Conservation (phyloP, 495 filamentous ascomycete genomes). For the Aspergillus sclerotiicarbonarius region DNA sequence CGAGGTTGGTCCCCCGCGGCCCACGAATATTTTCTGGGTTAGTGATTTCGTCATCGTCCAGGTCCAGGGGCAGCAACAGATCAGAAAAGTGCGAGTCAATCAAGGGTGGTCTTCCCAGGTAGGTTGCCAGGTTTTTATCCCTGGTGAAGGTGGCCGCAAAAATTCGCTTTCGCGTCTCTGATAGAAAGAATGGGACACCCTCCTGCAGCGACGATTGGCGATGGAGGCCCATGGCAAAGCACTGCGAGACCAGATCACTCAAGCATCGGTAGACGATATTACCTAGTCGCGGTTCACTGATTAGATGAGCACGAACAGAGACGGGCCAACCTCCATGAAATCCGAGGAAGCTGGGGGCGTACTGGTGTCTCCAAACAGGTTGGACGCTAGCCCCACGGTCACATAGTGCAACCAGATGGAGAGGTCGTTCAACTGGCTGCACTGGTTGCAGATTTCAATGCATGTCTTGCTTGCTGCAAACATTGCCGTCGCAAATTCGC, state of each 20-base stretch:
- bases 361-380: conserved; percentile 42
- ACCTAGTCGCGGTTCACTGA: not conserved
- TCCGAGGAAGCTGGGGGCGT: not conserved
- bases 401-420: conserved; percentile 1
- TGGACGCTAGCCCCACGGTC: conserved; percentile 16
- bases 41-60: conserved; percentile 3
- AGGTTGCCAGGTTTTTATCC: conserved; percentile 8
- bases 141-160: conserved; percentile 1
- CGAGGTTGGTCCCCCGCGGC: not conserved
- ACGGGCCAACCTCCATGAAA: not conserved
- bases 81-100: conserved; percentile 8
- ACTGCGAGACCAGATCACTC: not conserved
- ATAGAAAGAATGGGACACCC: conserved; percentile 5
- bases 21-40: not conserved
- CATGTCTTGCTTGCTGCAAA: conserved; percentile 8
- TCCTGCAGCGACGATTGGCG: not conserved
- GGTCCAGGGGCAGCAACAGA: not conserved
- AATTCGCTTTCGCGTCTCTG: conserved; percentile 8
- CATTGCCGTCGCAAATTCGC: conserved; percentile 5
- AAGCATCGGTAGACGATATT: conserved; percentile 4
- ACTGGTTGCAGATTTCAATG: conserved; percentile 9
- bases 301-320: not conserved
- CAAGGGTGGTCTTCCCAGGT: conserved; percentile 3
- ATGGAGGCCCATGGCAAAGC: conserved; percentile 1
- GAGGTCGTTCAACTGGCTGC: conserved; percentile 7